Evolutionary conservation across 352 stramenopile species (phyloP).

Genomic region (Phytophthora ramorum): DNA sequence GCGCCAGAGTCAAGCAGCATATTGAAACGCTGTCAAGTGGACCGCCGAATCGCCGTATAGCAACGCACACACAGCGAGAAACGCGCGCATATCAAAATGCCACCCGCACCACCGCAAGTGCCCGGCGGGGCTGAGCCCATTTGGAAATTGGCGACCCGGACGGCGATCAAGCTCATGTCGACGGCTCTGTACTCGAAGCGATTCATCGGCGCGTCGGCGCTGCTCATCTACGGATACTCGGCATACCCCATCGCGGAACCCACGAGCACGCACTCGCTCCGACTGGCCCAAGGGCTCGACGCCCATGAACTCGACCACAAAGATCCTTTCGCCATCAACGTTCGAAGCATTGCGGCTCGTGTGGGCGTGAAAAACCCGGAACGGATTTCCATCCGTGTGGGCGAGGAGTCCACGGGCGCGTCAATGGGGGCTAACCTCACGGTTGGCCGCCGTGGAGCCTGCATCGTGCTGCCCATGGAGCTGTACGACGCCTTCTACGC

Average conservation of each 20-base stretch:
- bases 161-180: slow-evolving; percentile 40
- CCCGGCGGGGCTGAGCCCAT: slow-evolving; percentile 20
- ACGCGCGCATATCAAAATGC: not conserved
- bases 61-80: not conserved
- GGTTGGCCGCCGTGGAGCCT: slow-evolving; percentile 58
- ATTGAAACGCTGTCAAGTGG: not conserved
- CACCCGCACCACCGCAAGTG: slow-evolving; percentile 5
- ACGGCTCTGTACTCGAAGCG: slow-evolving; percentile 40
- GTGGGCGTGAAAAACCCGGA: slow-evolving; percentile 76
- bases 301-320: slow-evolving; percentile 57
- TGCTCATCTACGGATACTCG: slow-evolving; percentile 40
- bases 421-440: slow-evolving; percentile 74
- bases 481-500: slow-evolving; percentile 87
- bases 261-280: slow-evolving; percentile 65
- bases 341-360: slow-evolving; percentile 61
- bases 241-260: slow-evolving; percentile 67
- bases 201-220: slow-evolving; percentile 34
- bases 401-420: slow-evolving; percentile 63
- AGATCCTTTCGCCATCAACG: slow-evolving; percentile 72
- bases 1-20: not conserved
- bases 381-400: slow-evolving; percentile 71
- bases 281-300: slow-evolving; percentile 61
- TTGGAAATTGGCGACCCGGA: slow-evolving; percentile 38
- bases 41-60: no score
- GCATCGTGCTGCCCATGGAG: slow-evolving; percentile 75